phyloP scores from a whole-genome alignment of 2,329 filamentous ascomycete genomes.

The Penicillium sp. region DNA sequence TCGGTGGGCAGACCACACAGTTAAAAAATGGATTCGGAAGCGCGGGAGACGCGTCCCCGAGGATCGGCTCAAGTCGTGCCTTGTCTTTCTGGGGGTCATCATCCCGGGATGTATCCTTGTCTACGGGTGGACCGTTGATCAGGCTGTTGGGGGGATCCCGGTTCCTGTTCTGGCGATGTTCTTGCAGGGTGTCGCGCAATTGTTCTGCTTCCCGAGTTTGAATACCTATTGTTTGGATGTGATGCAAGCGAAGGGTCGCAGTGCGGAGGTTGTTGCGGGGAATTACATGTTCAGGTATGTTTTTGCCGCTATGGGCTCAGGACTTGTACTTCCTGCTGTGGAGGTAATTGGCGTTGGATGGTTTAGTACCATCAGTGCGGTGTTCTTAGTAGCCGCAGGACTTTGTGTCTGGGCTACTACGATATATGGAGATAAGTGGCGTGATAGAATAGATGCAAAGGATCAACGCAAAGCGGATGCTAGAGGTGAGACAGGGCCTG shows the following conservation, averaged over 20 bases:
- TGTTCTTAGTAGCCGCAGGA: conserved; percentile 53
- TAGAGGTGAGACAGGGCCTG: not conserved
- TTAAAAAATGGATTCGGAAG: conserved; percentile 63
- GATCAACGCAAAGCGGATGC: conserved; percentile 37
- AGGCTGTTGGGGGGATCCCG: conserved; percentile 54
- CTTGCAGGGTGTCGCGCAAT: conserved; percentile 68
- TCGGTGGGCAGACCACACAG: conserved; percentile 65
- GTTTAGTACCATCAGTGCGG: conserved; percentile 69
- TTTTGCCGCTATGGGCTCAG: conserved; percentile 69
- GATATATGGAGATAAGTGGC: conserved; percentile 52
- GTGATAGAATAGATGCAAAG: conserved; percentile 53
- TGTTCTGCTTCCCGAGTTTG: conserved; percentile 72
- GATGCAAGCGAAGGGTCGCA: conserved; percentile 61
- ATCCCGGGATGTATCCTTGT: conserved; percentile 65
- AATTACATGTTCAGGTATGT: conserved; percentile 78
- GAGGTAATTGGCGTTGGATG: conserved; percentile 74
- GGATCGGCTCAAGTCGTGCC: conserved; percentile 61
- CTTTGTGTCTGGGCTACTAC: conserved; percentile 50
- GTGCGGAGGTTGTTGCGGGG: conserved; percentile 72
- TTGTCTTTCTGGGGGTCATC: conserved; percentile 56
- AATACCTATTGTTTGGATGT: conserved; percentile 83
- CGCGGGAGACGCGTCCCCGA: conserved; percentile 62
- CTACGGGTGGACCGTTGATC: conserved; percentile 65
- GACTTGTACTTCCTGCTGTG: conserved; percentile 71
- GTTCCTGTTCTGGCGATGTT: conserved; percentile 71